Base-by-base conservation (phyloP, 306 rosid genomes). In the Lagenaria siceraria region DNA sequence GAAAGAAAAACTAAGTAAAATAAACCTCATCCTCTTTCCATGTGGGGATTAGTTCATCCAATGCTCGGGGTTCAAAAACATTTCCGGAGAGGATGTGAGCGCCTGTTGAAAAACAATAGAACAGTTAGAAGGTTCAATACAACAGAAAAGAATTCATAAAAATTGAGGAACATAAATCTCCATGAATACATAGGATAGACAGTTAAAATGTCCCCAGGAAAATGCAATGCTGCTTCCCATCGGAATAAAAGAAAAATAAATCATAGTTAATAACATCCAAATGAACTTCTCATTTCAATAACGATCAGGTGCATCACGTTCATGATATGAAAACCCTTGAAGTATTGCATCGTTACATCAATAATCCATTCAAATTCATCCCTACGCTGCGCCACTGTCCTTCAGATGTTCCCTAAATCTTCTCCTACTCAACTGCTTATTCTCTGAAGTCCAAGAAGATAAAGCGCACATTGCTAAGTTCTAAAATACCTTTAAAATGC, bases 71-170 rank as follows among this genome's bases (percentile, higher is more conserved):
- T 74, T 94, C 97, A 81, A 94, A 94, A 68, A 92, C 95, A 80
- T 92, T 94, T 70, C 98, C 97, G 65, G 98, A 94, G 82, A 94
- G 68, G 79, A 92, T 88, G 78, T 94, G 98, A 48, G 96, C 96
- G 79, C 98, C 98, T 94, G 35, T 66, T 69, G 55, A 69, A 36
- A 69, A 43, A 22, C 75, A 69, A 24, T 6, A 7, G 21, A 22
- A 46, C 13, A 43, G 56, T 22, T 46, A 69, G 21, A 69, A 22
- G 75, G 75, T 12, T 22, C 55, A 6, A 69, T 43, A 40, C 3
- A 24, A 15, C 12, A 25, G n/a, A 43, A 40, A 27, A 43, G 14
- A 42, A 43, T 13, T 24, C 55, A 69, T 43, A 69, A 42, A 8
- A 69, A 68, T 12, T 46, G 51, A 40, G 55, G n/a, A 22, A 22